Base-by-base conservation (phyloP, 441 rosid species). In the Adansonia madagascariensis region DNA sequence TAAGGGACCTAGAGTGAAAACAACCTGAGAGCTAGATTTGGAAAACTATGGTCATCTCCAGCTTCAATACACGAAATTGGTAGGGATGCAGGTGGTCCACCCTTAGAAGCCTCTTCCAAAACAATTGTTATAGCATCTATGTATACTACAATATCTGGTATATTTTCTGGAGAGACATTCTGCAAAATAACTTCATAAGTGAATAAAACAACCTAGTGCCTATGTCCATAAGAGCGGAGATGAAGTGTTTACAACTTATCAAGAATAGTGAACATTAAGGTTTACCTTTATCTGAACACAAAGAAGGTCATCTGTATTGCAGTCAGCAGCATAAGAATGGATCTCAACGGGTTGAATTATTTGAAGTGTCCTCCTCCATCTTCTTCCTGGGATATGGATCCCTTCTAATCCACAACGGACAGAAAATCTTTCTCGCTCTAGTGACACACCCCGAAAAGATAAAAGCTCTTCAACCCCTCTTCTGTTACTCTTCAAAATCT, bases 321-420 rank as follows among this genome's bases (percentile, higher is more conserved):
- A 97, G 81, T 97, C 90, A 74, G 97, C 89, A 66, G 92, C 88
- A 85, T 91, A 93, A 41, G 97, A 94, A 84, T 86, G 87, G 77
- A 97, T 94, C 79, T 92, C 91, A 70, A 93, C 84, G 67, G 98
- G 98, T 85, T 94, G 99, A 90, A 97, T 86, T 47, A 93, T 92
- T 85, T 94, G 92, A 76, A 94, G 88, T 84, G 91, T 94, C 87
- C 94, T 94, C 85, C 91, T 86, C 99, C 99, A 97, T 86, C 97
- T 90, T 86, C 88, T 90, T 78, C 98, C 99, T 18, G 99, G 97
- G 77, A 90, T 87, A 81, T 90, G 89, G 81, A 94, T 92, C 75
- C 99, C 99, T 84, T 92, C 95, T 76, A 94, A 86, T 77, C 99
- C 99, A 88, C 99, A 94, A 73, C 91, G 88, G 82, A 91, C 97